Evolutionary conservation across 1,139 yeast species (phyloP), one percentile per base, ranked within the genome.

Genomic region (Taiozyma sp.): DNA sequence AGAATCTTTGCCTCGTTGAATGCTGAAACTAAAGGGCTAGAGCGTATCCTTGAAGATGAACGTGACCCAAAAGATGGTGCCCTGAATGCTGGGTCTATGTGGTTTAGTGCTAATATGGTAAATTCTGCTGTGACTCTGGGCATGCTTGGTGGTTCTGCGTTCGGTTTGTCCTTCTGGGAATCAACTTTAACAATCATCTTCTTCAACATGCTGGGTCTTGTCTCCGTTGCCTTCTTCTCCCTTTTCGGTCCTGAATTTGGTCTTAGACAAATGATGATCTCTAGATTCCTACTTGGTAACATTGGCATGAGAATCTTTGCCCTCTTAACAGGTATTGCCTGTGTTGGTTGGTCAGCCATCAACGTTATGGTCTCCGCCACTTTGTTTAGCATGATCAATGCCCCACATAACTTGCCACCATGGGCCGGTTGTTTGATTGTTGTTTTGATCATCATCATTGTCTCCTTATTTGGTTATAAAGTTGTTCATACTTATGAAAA

Each of bases 311-410:
- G 96, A 67, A 75, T 91, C 52, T 87, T 91, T 65, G 87, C 96
- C 24, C 67, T 85, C 43, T 75, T 91, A 63, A 90, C 91, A 66
- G 80, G 84, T 62, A 70, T 91, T 62, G 93, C 96, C n/a, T 88
- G 96, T 78, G 80, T 91, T 57, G 97, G 97, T 57, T 91, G 97
- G 97, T 91, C 95, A 69, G 89, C 96, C n/a, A 95, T 90, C 46
- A 91, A 91, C 70, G 87, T 90, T 57, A 88, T 91, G 81, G 87
- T 90, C 24, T 83, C 95, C 38, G 96, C 96, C 27, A 95, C 89
- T 66, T 75, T 91, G 64, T 76, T 91, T 58, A 84, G 86, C 70
- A 81, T 87, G 66, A 84, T 90, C 57, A 88, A 88, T 70, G 56
- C 73, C 24, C 72, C 73, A 45, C 75, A 76, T 48, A 65, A 67